Base-by-base conservation (phyloP, 1,139 yeast genomes). In the Keqinozyma sinolaborantium region DNA sequence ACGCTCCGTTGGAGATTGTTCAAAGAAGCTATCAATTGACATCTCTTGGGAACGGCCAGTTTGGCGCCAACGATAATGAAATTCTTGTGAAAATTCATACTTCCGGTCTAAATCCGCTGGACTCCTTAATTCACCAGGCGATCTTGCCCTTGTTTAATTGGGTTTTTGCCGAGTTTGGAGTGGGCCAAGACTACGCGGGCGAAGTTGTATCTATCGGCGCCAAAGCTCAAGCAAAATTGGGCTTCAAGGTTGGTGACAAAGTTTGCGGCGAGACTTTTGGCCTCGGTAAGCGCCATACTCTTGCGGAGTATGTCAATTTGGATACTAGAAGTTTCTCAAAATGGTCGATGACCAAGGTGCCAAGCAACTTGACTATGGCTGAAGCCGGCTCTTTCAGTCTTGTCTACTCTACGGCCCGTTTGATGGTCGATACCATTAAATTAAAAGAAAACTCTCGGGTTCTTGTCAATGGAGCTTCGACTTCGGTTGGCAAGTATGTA, bases 101-200 rank as follows among this genome's bases (percentile, higher is more conserved):
- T 11, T 79, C 79, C 1, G 72, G 83, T 0, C 58, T 83, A 31
- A 85, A 83, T 46, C 94, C n/a, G n/a, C n/a, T n/a, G n/a, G n/a
- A n/a, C n/a, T n/a, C n/a, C n/a, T n/a, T n/a, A n/a, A n/a, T n/a
- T n/a, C n/a, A 19, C 9, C n/a, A n/a, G n/a, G n/a, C n/a, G 3
- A 28, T 15, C 5, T 6, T 9, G 4, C 19, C 23, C 11, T n/a
- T 19, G 9, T 8, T 29, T 13, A 29, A 29, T 16, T 20, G 14
- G 3, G 13, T 15, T 10, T 23, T 16, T 5, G 15, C n/a, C 12
- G 25, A 33, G 6, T 16, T n/a, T 20, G 85, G 85, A 5, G 49
- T 79, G 19, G 92, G 92, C 3, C 62, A 75, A 36, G 95, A 85
- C 47, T 84, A 72, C 45, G 55, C 82, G 9, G 95, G 95, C 25